Percentiles rank a stretch among this genome's conserved stretches.
These are phyloP conservation scores for Tilletia horrida DNA, from an alignment of 1,284 basidiomycete species.

Conservation along the genomic window DNA sequence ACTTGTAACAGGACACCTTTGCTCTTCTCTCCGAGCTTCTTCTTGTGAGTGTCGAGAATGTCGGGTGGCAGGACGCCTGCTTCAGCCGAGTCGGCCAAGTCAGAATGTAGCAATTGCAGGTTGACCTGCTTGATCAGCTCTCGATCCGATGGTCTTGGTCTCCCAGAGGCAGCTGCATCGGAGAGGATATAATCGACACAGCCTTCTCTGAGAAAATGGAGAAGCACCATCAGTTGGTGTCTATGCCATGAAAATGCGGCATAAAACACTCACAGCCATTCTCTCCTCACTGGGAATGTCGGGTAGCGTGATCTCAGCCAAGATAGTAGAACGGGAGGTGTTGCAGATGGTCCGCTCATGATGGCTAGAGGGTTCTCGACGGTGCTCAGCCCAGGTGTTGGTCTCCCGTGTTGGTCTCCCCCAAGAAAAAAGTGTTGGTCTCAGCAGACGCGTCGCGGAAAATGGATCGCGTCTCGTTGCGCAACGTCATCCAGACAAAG, in stretches of 20 bases:
- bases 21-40: not conserved
- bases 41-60: not conserved
- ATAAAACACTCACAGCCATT: conserved; percentile 9
- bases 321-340: not conserved
- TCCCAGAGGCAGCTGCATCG: too few relatives aligned
- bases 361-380: too few relatives aligned
- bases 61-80: not conserved
- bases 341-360: too few relatives aligned
- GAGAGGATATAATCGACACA: conserved; percentile 6
- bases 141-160: not conserved
- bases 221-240: not conserved
- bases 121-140: not conserved
- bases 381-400: too few relatives aligned
- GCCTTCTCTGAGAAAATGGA: not conserved
- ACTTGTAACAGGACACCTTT: not conserved
- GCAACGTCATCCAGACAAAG: not conserved
- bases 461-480: not conserved
- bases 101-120: not conserved
- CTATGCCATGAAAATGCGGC: not conserved
- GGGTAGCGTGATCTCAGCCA: conserved; percentile 12
- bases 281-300: not conserved
- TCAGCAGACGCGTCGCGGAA: not conserved
- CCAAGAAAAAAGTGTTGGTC: not conserved
- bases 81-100: conserved; percentile 11
- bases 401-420: not conserved